phyloP scores from a whole-genome alignment of 495 filamentous ascomycete genomes.

The Aspergillus incahuasiensis region DNA sequence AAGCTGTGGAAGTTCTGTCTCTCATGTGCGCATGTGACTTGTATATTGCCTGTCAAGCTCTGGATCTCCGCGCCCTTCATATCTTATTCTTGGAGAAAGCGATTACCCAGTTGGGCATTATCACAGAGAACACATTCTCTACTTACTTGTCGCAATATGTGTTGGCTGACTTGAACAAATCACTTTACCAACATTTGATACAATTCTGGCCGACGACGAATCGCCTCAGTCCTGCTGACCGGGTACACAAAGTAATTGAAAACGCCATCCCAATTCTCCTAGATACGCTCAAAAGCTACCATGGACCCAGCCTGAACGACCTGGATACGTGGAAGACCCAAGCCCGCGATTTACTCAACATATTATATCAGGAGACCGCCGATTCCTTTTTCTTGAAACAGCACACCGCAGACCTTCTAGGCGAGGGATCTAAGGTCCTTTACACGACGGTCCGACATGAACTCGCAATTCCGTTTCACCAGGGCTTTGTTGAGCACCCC shows the following conservation, averaged over 20 bases:
- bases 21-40: slow-evolving; percentile 49
- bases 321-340: slow-evolving; percentile 15
- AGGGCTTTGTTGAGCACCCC: slow-evolving; percentile 28
- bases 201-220: slow-evolving; percentile 19
- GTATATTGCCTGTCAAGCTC: slow-evolving; percentile 45
- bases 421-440: slow-evolving; percentile 16
- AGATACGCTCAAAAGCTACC: not conserved
- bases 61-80: slow-evolving; percentile 41
- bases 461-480: slow-evolving; percentile 25
- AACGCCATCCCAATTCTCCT: slow-evolving; percentile 12
- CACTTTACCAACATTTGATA: not conserved
- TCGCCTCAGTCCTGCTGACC: slow-evolving; percentile 45
- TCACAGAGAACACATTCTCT: slow-evolving; percentile 7
- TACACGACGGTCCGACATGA: slow-evolving; percentile 21
- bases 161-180: not conserved
- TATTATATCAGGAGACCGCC: slow-evolving; percentile 11
- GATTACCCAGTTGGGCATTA: not conserved
- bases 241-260: slow-evolving; percentile 13
- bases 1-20: slow-evolving; percentile 52
- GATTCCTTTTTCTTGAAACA: slow-evolving; percentile 14
- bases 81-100: slow-evolving; percentile 17
- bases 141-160: slow-evolving; percentile 1
- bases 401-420: slow-evolving; percentile 20
- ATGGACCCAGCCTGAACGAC: slow-evolving; percentile 4
- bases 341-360: slow-evolving; percentile 5